Conservation (phyloP, 108 stramenopile species). For the Fistulifera solaris region DNA sequence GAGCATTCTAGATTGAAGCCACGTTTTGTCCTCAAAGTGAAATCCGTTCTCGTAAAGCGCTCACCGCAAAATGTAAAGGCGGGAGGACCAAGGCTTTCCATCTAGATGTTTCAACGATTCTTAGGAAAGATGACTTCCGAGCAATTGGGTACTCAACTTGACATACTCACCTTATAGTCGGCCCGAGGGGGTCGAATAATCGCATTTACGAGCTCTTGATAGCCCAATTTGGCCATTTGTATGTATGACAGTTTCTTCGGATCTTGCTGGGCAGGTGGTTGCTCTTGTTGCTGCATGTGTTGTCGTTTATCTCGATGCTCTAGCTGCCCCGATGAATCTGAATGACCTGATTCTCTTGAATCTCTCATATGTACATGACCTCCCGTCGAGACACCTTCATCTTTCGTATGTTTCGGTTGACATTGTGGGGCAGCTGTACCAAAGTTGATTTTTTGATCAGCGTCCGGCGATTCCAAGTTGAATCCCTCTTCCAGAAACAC, state of each 20-base stretch:
- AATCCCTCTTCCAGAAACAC: slow-evolving; percentile 27
- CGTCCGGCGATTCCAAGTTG: slow-evolving; percentile 41
- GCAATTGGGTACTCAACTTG: not conserved
- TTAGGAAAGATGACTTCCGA: not conserved
- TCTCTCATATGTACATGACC: no score
- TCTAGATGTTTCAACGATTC: slow-evolving; percentile 19
- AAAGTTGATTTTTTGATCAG: slow-evolving; percentile 49
- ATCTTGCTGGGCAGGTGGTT: slow-evolving; percentile 14
- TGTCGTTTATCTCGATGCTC: slow-evolving; percentile 28
- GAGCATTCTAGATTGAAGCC: slow-evolving; percentile 85
- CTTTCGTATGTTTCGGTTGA: slow-evolving; percentile 57
- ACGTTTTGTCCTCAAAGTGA: slow-evolving; percentile 81
- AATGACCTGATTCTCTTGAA: no score
- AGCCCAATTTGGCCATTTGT: slow-evolving; percentile 80
- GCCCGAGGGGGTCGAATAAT: slow-evolving; percentile 97
- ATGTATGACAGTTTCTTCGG: slow-evolving; percentile 46
- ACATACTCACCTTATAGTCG: slow-evolving; percentile 62
- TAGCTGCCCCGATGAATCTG: slow-evolving; percentile 8
- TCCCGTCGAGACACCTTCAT: slow-evolving; percentile 3
- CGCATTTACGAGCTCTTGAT: slow-evolving; percentile 93
- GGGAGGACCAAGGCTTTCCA: slow-evolving; percentile 76
- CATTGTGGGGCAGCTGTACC: slow-evolving; percentile 70
- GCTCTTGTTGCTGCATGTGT: slow-evolving; percentile 21
- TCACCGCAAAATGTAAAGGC: slow-evolving; percentile 79
- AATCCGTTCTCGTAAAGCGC: slow-evolving; percentile 90